phyloP scores from a whole-genome alignment of 306 rosid genomes.

The Pachyrhizus erosus region DNA sequence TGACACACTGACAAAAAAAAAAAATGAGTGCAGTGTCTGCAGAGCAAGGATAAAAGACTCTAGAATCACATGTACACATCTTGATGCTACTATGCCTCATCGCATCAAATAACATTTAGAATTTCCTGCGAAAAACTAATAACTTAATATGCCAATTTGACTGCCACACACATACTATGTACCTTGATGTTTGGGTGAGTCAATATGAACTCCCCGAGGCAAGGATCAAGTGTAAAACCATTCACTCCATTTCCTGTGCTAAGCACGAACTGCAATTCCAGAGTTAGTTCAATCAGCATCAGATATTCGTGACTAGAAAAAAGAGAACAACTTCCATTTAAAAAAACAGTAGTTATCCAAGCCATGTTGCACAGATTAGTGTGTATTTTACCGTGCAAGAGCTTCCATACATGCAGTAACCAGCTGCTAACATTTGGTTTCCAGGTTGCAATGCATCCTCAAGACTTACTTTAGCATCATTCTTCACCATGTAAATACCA shows the following conservation, averaged over 20 bases:
- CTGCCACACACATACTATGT: conserved; percentile 33
- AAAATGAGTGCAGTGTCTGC: background rate
- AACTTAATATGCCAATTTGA: conserved; percentile 1
- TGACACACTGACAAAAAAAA: background rate
- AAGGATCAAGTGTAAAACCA: conserved; percentile 96
- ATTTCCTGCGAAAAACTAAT: background rate
- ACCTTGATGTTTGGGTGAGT: conserved; percentile 96
- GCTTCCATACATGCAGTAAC: conserved; percentile 99
- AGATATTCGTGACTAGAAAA: conserved; percentile 7
- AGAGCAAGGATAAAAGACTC: background rate
- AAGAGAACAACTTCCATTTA: background rate
- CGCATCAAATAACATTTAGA: background rate
- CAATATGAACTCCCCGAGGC: conserved; percentile 96
- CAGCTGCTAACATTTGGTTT: conserved; percentile 79
- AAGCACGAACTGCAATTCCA: conserved; percentile 71
- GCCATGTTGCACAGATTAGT: background rate
- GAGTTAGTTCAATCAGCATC: conserved; percentile 16
- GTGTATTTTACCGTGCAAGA: conserved; percentile 83
- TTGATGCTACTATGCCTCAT: background rate
- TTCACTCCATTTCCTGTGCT: conserved; percentile 86
- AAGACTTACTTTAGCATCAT: conserved; percentile 55
- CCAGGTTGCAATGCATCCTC: conserved; percentile 88
- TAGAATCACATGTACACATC: background rate
- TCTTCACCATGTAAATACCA: conserved; percentile 75
- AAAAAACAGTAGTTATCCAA: background rate